Conservation (phyloP, 495 filamentous ascomycete genomes). For the Cenococcum geophilum region DNA sequence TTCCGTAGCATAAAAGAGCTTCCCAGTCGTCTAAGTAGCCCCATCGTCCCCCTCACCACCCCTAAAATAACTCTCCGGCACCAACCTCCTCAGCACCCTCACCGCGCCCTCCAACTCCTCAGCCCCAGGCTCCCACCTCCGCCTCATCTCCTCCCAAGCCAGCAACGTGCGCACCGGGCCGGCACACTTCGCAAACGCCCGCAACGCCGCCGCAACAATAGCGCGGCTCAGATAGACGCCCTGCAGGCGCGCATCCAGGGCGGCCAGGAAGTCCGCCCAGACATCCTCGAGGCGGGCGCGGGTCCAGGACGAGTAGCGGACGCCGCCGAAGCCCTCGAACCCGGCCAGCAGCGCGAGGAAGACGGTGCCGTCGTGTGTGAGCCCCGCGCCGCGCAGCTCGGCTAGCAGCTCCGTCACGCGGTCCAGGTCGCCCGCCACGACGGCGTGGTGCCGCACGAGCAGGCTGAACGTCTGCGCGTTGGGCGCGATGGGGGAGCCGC, state of each 20-base stretch:
- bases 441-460: constrained; percentile 49
- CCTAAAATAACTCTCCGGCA: constrained; percentile 1
- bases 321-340: constrained; percentile 65
- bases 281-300: constrained; percentile 47
- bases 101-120: constrained; percentile 22
- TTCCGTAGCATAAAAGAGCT: too few species aligned
- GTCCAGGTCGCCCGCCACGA: constrained; percentile 51
- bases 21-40: too few species aligned
- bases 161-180: constrained; percentile 22
- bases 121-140: constrained; percentile 26
- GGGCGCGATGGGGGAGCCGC: constrained; percentile 51
- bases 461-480: constrained; percentile 60
- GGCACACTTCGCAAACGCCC: constrained; percentile 29
- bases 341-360: constrained; percentile 67
- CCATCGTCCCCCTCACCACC: not conserved
- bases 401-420: constrained; percentile 52
- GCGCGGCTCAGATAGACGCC: constrained; percentile 13
- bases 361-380: constrained; percentile 55
- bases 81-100: constrained; percentile 16
- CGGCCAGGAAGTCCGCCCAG: constrained; percentile 34
- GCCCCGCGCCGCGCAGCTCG: constrained; percentile 56
- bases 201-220: constrained; percentile 20
- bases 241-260: constrained; percentile 11
- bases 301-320: constrained; percentile 58
- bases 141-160: constrained; percentile 29